phyloP scores from a whole-genome alignment of 2,329 filamentous ascomycete genomes.

The Neonectria ditissima region DNA sequence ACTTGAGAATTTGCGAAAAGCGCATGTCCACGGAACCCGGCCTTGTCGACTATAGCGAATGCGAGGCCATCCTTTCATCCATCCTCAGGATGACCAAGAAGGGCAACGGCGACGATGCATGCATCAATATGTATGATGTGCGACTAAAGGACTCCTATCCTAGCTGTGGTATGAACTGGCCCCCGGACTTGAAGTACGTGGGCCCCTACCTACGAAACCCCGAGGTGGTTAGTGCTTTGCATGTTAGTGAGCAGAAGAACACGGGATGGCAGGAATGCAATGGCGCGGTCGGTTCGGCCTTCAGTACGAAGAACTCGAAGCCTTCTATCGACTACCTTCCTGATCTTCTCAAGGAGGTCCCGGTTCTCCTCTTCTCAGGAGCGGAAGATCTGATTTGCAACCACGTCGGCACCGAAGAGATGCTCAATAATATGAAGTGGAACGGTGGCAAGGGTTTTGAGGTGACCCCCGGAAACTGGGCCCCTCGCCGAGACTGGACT shows the following conservation, averaged over 20 bases:
- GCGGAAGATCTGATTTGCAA: slow-evolving; percentile 97
- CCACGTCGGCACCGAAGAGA: slow-evolving; percentile 89
- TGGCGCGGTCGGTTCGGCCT: slow-evolving; percentile 78
- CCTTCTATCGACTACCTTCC: slow-evolving; percentile 83
- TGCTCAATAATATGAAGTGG: slow-evolving; percentile 93
- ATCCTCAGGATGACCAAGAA: slow-evolving; percentile 76
- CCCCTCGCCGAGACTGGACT: slow-evolving; percentile 92
- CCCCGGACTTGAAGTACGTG: slow-evolving; percentile 82
- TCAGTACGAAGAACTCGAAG: slow-evolving; percentile 76
- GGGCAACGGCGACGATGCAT: slow-evolving; percentile 67
- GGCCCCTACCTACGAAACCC: slow-evolving; percentile 84
- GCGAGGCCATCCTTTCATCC: slow-evolving; percentile 81
- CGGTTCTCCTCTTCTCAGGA: slow-evolving; percentile 90
- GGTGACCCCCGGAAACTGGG: slow-evolving; percentile 85
- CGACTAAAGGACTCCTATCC: slow-evolving; percentile 83
- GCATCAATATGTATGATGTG: slow-evolving; percentile 97
- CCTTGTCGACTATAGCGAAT: slow-evolving; percentile 74
- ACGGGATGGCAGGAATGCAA: slow-evolving; percentile 94
- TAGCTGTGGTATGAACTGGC: slow-evolving; percentile 98
- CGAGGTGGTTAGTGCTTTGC: slow-evolving; percentile 84
- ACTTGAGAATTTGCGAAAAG: slow-evolving; percentile 77
- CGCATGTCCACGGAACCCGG: slow-evolving; percentile 60
- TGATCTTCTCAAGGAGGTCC: slow-evolving; percentile 79
- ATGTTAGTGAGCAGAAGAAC: slow-evolving; percentile 83
- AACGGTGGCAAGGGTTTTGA: slow-evolving; percentile 94